phyloP scores from a whole-genome alignment of 176 grass and related monocot species.

The Raddia guianensis region DNA sequence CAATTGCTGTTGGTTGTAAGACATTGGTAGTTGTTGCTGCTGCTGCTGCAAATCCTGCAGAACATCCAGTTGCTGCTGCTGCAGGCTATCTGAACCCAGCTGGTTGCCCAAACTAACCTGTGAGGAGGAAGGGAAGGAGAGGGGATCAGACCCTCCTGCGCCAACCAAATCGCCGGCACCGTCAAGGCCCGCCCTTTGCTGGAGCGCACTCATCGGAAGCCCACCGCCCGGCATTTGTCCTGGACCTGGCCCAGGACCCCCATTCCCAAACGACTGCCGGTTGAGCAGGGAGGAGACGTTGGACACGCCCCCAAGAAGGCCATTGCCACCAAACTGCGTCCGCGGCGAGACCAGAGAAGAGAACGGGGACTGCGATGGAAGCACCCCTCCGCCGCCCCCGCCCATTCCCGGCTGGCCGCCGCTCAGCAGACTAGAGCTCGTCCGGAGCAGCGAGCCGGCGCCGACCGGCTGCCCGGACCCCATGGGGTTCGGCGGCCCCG shows the following conservation, averaged over 20 bases:
- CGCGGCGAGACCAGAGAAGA: constrained; percentile 75
- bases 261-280: constrained; percentile 56
- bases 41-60: constrained; percentile 60
- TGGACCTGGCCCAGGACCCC: constrained; percentile 39
- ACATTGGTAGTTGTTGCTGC: constrained; percentile 60
- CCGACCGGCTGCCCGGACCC: constrained; percentile 64
- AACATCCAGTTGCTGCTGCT: constrained; percentile 59
- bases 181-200: constrained; percentile 58
- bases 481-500: constrained; percentile 79
- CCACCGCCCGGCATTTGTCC: constrained; percentile 46
- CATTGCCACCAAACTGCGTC: constrained; percentile 67
- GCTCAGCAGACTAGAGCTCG: constrained; percentile 69
- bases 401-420: constrained; percentile 56
- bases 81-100: constrained; percentile 55
- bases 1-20: constrained; percentile 71
- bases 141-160: constrained; percentile 47
- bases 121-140: constrained; percentile 63
- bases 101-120: constrained; percentile 57
- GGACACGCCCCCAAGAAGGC: constrained; percentile 69
- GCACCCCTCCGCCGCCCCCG: constrained; percentile 36
- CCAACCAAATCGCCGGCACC: constrained; percentile 44
- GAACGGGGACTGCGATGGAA: constrained; percentile 68
- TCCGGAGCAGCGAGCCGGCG: constrained; percentile 67
- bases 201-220: constrained; percentile 47
- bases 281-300: constrained; percentile 77